These are phyloP conservation scores for Lanzia echinophila DNA, from an alignment of 2,329 filamentous ascomycete species.

Conservation along the genomic window DNA sequence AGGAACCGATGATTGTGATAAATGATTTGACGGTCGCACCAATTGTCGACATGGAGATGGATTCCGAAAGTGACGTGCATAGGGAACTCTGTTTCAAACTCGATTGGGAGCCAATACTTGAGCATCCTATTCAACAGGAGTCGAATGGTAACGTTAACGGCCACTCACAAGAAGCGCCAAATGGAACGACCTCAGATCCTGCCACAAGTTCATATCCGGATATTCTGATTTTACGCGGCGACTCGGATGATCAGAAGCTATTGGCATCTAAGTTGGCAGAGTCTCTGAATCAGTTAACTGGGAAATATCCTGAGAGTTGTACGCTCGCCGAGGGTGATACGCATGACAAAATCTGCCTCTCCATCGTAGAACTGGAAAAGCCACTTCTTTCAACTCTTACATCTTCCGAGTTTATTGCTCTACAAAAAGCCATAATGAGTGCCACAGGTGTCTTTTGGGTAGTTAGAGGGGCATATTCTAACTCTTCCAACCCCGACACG, in stretches of 20 bases:
- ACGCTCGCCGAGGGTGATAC: constrained; percentile 28
- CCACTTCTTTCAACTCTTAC: constrained; percentile 36
- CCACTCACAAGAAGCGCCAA: not conserved
- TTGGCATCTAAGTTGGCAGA: not conserved
- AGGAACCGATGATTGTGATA: constrained; percentile 33
- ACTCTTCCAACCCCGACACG: constrained; percentile 21
- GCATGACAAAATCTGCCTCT: constrained; percentile 34
- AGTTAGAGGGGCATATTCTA: constrained; percentile 37
- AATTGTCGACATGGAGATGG: constrained; percentile 33
- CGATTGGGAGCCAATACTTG: constrained; percentile 37
- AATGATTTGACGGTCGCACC: constrained; percentile 37
- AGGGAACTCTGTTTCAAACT: constrained; percentile 43
- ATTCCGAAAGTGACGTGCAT: constrained; percentile 26
- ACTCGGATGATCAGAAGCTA: not conserved
- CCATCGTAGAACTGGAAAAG: constrained; percentile 40
- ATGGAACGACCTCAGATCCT: not conserved
- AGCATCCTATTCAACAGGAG: constrained; percentile 23
- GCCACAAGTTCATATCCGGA: not conserved
- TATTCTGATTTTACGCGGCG: not conserved
- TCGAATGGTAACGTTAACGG: constrained; percentile 25
- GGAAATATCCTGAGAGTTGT: not conserved
- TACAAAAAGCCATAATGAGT: constrained; percentile 36
- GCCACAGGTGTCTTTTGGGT: constrained; percentile 43
- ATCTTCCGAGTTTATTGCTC: constrained; percentile 34
- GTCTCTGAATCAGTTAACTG: constrained; percentile 1